A percentile compares a stretch with the other conserved stretches of the same genome.
Conservation (phyloP, 768 basidiomycete genomes). For the Pleurotus cornucopiae region DNA sequence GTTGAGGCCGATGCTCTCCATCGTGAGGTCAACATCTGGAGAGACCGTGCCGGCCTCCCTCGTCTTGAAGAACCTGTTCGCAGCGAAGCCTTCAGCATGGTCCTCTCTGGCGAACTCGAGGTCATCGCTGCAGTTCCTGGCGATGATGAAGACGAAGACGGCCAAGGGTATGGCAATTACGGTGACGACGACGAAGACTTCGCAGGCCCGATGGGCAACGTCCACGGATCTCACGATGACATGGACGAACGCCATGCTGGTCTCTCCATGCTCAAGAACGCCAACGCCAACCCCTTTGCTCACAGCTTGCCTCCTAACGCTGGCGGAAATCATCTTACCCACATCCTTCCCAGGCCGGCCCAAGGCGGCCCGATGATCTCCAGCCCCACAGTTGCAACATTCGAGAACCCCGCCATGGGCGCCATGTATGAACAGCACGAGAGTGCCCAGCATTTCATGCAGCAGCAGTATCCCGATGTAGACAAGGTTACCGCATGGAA, state of each 20-base stretch:
- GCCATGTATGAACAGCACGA: constrained; percentile 13
- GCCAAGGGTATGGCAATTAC: constrained; percentile 27
- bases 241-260: constrained; percentile 26
- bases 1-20: constrained; percentile 83
- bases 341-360: constrained; percentile 19
- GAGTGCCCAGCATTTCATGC: constrained; percentile 14
- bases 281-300: constrained; percentile 29
- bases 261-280: constrained; percentile 26
- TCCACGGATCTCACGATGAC: constrained; percentile 19
- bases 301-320: constrained; percentile 23
- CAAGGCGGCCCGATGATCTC: constrained; percentile 40
- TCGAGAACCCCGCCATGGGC: constrained; percentile 48
- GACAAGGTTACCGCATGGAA: constrained; percentile 12
- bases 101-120: constrained; percentile 69
- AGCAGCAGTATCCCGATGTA: constrained; percentile 15
- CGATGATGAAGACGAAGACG: constrained; percentile 54
- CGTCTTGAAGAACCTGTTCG: constrained; percentile 71
- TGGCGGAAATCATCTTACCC: constrained; percentile 19
- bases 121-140: constrained; percentile 46
- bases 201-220: constrained; percentile 10
- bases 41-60: constrained; percentile 68
- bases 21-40: constrained; percentile 92
- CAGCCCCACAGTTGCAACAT: constrained; percentile 37
- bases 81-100: constrained; percentile 68
- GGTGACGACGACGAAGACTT: constrained; percentile 40